Conservation (phyloP, 257 asterid genomes). For the Solanum paucissectum region DNA sequence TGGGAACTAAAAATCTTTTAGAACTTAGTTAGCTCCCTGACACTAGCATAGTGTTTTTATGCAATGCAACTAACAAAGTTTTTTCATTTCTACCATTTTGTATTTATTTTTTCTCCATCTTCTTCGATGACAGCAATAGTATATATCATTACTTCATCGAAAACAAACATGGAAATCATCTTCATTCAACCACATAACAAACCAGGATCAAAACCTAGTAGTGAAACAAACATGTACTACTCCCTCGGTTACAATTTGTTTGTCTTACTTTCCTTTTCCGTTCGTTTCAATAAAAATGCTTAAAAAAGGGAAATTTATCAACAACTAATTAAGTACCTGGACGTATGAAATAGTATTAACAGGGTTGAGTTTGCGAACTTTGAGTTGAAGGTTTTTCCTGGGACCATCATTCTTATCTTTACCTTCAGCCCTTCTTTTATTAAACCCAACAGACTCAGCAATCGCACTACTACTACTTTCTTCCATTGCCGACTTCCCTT, state of each 20-base stretch:
- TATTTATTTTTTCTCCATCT: neutral
- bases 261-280: neutral
- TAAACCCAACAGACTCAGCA: slow-evolving; percentile 41
- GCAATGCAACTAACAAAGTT: neutral
- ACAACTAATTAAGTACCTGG: slow-evolving; percentile 38
- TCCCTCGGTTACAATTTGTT: neutral
- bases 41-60: neutral
- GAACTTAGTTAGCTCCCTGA: neutral
- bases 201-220: neutral
- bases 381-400: slow-evolving; percentile 53
- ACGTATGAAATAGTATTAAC: slow-evolving; percentile 64
- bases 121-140: neutral
- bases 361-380: slow-evolving; percentile 72
- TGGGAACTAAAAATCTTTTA: neutral
- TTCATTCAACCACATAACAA: neutral
- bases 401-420: slow-evolving; percentile 43
- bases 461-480: slow-evolving; percentile 10
- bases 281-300: neutral
- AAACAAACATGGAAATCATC: neutral
- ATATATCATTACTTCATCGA: neutral
- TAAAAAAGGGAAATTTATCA: neutral
- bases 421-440: slow-evolving; percentile 81
- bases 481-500: slow-evolving; percentile 39
- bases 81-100: neutral
- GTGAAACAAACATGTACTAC: neutral